These are phyloP conservation scores for Cinchona pubescens DNA, from an alignment of 257 asterid species.

Conservation along the genomic window DNA sequence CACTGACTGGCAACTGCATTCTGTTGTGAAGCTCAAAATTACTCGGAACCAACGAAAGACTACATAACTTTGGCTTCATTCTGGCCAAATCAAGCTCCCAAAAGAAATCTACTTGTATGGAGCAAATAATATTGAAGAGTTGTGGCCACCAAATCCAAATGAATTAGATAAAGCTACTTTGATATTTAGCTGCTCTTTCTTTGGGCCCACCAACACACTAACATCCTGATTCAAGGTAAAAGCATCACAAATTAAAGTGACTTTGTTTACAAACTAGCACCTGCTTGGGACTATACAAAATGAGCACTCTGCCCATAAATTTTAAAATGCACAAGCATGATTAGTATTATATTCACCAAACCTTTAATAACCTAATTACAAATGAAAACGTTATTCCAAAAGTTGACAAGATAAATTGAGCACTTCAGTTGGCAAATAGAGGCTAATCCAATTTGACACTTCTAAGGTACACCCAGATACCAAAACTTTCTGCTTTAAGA, in stretches of 20 bases:
- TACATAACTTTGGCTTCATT: constrained; percentile 39
- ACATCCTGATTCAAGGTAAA: constrained; percentile 52
- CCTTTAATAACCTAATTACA: neutral
- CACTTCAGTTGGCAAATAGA: neutral
- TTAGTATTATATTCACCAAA: neutral
- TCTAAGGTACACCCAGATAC: neutral
- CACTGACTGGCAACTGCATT: too few relatives aligned
- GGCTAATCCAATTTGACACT: neutral
- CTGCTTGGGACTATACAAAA: neutral
- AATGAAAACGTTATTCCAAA: neutral
- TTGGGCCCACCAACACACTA: constrained; percentile 69
- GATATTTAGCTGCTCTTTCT: constrained; percentile 60
- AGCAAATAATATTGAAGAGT: constrained; percentile 83
- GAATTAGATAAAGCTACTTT: constrained; percentile 92
- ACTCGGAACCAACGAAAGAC: neutral
- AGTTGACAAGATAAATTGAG: neutral
- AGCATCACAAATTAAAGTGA: constrained; percentile 16
- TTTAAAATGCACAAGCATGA: neutral
- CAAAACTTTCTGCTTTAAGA: neutral
- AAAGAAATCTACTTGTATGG: constrained; percentile 57
- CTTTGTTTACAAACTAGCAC: neutral
- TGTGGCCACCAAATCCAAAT: constrained; percentile 93
- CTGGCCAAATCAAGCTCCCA: constrained; percentile 17
- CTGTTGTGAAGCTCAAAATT: neutral
- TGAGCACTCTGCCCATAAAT: neutral